Conservation (phyloP, 2,329 filamentous ascomycete genomes). For the Colletotrichum camelliae region DNA sequence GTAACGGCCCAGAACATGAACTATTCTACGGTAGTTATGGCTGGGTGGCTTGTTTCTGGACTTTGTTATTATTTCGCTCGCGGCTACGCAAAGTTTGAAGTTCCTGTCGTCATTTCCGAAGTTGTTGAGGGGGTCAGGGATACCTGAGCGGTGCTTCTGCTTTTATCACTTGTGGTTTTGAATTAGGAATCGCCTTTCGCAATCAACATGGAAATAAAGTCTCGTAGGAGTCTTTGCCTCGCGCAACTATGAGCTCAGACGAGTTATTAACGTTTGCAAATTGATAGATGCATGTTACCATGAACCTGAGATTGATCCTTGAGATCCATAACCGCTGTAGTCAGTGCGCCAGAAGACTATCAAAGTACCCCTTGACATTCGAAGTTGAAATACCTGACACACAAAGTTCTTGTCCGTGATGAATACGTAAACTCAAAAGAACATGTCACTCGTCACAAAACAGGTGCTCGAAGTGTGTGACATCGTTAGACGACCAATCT, state of each 20-base stretch:
- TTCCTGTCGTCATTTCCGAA: constrained; percentile 22
- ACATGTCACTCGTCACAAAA: background rate
- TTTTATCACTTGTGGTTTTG: background rate
- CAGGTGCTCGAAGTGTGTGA: background rate
- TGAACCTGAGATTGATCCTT: background rate
- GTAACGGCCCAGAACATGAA: constrained; percentile 50
- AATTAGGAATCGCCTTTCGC: background rate
- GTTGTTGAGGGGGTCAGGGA: background rate
- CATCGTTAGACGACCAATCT: background rate
- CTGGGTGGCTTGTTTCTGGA: constrained; percentile 41
- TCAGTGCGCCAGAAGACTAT: background rate
- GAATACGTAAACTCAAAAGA: rapidly evolving
- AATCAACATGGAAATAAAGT: background rate
- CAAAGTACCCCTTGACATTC: rapidly evolving
- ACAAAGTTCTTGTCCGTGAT: background rate
- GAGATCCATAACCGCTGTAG: background rate
- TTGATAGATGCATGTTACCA: background rate
- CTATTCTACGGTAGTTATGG: constrained; percentile 48
- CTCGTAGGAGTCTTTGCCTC: background rate
- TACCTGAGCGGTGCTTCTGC: background rate
- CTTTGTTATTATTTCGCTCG: constrained; percentile 33
- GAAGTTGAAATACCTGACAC: background rate
- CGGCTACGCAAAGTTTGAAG: constrained; percentile 29
- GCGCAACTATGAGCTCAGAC: background rate
- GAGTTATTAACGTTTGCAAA: background rate